These are phyloP conservation scores for Geotrichum fermentans DNA, from an alignment of 1,139 yeast species.

Conservation along the genomic window DNA sequence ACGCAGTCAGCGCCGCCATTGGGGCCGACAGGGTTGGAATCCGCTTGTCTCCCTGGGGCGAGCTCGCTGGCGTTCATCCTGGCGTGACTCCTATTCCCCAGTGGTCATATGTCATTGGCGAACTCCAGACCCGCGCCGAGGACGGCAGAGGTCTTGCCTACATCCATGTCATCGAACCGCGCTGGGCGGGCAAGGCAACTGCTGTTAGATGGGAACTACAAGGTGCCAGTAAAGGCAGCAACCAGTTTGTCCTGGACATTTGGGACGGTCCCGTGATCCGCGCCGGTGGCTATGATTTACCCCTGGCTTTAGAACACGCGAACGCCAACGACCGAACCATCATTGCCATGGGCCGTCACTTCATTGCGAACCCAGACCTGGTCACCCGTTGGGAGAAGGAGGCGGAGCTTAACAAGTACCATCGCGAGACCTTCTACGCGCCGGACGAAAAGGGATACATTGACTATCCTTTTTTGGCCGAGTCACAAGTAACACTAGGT, in stretches of 20 bases:
- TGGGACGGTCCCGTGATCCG: slow-evolving; percentile 42
- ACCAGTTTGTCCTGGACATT: slow-evolving; percentile 26
- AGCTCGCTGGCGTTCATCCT: slow-evolving; percentile 35
- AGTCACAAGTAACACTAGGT: slow-evolving; percentile 4
- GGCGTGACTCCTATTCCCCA: slow-evolving; percentile 33
- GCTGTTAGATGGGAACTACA: slow-evolving; percentile 6
- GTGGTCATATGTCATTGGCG: slow-evolving; percentile 31
- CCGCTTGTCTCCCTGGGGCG: slow-evolving; percentile 56
- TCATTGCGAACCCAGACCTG: slow-evolving; percentile 49
- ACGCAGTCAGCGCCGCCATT: slow-evolving; percentile 46
- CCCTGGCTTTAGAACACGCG: slow-evolving; percentile 30
- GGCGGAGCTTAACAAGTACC: slow-evolving; percentile 34
- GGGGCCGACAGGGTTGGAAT: slow-evolving; percentile 54
- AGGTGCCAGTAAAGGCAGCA: slow-evolving; percentile 21
- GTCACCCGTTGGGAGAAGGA: slow-evolving; percentile 40
- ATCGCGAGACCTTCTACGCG: slow-evolving; percentile 41
- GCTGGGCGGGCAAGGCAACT: slow-evolving; percentile 24
- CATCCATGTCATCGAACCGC: slow-evolving; percentile 51
- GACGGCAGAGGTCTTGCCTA: slow-evolving; percentile 42
- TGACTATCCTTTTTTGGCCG: slow-evolving; percentile 18
- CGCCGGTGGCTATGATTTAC: slow-evolving; percentile 41
- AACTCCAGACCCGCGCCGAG: slow-evolving; percentile 32
- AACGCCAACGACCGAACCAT: slow-evolving; percentile 39
- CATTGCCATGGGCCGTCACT: slow-evolving; percentile 46
- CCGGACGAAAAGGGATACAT: slow-evolving; percentile 23